These are phyloP conservation scores for Rhizopogon roseolus DNA, from an alignment of 768 basidiomycete genomes.

Conservation along the genomic window DNA sequence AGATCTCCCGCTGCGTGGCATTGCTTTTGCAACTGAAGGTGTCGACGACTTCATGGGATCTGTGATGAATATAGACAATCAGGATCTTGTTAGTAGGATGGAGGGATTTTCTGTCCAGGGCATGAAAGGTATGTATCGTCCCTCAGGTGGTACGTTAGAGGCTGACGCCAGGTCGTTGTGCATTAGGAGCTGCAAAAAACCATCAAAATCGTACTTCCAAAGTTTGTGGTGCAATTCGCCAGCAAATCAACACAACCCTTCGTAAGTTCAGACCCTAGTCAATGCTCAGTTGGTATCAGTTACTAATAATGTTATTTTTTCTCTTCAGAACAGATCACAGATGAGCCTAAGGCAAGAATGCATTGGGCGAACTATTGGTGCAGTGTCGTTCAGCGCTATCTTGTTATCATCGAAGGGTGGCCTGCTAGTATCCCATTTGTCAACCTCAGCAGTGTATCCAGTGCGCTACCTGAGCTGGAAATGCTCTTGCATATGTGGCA, in stretches of 20 bases:
- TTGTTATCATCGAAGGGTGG: slow-evolving; percentile 1
- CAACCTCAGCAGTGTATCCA: slow-evolving; percentile 2
- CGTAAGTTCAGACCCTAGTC: not conserved
- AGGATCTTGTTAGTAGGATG: slow-evolving; percentile 8
- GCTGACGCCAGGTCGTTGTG: too few species aligned
- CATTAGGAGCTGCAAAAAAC: not conserved
- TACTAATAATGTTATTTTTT: not conserved
- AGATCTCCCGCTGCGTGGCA: slow-evolving; percentile 1
- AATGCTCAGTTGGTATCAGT: not conserved
- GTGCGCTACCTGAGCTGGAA: slow-evolving; percentile 1
- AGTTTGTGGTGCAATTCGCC: not conserved
- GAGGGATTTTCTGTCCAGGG: slow-evolving; percentile 9
- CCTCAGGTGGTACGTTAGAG: not conserved
- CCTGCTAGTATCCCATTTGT: not conserved
- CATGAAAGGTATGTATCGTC: slow-evolving; percentile 7
- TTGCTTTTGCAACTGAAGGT: not conserved
- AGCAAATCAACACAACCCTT: not conserved
- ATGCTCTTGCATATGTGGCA: slow-evolving; percentile 2
- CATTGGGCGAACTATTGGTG: slow-evolving; percentile 1
- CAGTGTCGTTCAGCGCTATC: not conserved
- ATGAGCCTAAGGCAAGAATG: not conserved
- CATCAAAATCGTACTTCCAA: not conserved
- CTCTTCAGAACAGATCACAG: not conserved
- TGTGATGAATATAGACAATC: slow-evolving; percentile 2
- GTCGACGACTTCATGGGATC: slow-evolving; percentile 5